Conservation (phyloP, 1,284 basidiomycete genomes). For the Cryptococcus hybrid region DNA sequence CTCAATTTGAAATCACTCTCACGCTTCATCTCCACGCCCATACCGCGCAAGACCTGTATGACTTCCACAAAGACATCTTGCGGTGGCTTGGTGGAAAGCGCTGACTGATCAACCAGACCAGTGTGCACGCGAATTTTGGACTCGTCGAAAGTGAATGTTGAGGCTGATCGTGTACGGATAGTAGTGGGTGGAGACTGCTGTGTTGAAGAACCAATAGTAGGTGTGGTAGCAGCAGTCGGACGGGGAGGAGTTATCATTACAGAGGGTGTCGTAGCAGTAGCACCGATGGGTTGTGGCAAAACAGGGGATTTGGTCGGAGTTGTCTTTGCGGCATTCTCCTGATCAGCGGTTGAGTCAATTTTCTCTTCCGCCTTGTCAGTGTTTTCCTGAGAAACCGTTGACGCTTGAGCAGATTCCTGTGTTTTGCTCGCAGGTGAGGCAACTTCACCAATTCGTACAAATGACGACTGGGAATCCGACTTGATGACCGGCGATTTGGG, state of each 20-base stretch:
- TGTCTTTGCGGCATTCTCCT: not conserved
- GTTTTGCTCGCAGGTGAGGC: conserved; percentile 8
- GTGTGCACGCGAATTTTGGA: conserved; percentile 77
- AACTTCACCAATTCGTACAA: conserved; percentile 26
- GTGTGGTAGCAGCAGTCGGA: not conserved
- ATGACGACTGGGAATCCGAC: conserved; percentile 30
- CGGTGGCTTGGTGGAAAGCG: conserved; percentile 79
- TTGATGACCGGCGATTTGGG: conserved; percentile 24
- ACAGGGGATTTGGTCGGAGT: conserved; percentile 15
- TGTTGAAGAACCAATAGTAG: conserved; percentile 14
- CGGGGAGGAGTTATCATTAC: conserved; percentile 18
- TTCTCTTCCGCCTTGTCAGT: conserved; percentile 21
- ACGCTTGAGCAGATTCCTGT: conserved; percentile 18
- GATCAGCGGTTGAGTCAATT: conserved; percentile 13
- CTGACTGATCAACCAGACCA: conserved; percentile 89
- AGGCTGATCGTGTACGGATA: conserved; percentile 3
- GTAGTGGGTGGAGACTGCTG: conserved; percentile 11
- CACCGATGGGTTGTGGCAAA: conserved; percentile 5
- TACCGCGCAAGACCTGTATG: conserved; percentile 70
- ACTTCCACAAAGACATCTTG: conserved; percentile 85
- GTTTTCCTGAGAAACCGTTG: conserved; percentile 31
- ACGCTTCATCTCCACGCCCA: conserved; percentile 86
- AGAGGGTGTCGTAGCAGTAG: conserved; percentile 3
- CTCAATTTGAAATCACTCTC: conserved; percentile 87
- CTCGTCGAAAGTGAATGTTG: conserved; percentile 43